These are phyloP conservation scores for Amanita jacksonii DNA, from an alignment of 768 basidiomycete species.

Conservation along the genomic window DNA sequence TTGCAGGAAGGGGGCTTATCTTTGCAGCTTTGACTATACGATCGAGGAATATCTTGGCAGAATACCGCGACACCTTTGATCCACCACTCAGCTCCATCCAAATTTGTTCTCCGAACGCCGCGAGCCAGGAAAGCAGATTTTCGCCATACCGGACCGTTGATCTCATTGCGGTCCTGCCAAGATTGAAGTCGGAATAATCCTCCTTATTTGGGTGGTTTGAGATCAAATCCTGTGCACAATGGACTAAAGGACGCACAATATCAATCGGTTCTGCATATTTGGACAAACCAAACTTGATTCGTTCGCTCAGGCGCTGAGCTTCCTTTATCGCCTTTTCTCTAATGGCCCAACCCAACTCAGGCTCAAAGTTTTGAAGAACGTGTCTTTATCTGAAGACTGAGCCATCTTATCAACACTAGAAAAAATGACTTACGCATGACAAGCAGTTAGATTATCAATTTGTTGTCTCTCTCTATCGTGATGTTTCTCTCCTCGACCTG, in stretches of 20 bases:
- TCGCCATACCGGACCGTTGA: too few relatives aligned
- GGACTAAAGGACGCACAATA: not conserved
- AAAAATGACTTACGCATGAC: conserved; percentile 12
- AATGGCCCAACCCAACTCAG: conserved; percentile 15
- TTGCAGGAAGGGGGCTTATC: conserved; percentile 2
- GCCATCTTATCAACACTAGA: not conserved
- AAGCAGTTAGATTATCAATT: conserved; percentile 12
- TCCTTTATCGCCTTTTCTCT: conserved; percentile 12
- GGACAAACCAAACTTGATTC: conserved; percentile 10
- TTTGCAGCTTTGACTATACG: conserved; percentile 3
- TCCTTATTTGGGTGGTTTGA: too few relatives aligned
- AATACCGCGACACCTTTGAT: not conserved
- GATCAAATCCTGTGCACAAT: too few relatives aligned
- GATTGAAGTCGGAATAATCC: too few relatives aligned
- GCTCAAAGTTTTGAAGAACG: conserved; percentile 16
- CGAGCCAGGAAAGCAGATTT: not conserved
- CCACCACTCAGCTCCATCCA: not conserved
- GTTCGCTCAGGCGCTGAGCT: conserved; percentile 5
- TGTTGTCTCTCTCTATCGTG: not conserved
- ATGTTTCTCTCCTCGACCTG: not conserved
- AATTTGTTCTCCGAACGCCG: not conserved
- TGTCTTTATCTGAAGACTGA: conserved; percentile 9
- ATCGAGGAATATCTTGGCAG: conserved; percentile 5
- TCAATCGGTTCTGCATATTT: not conserved
- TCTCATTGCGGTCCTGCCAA: too few relatives aligned